These are phyloP conservation scores for Oxyria digyna DNA, from an alignment of 148 eudicot species.

Conservation along the genomic window DNA sequence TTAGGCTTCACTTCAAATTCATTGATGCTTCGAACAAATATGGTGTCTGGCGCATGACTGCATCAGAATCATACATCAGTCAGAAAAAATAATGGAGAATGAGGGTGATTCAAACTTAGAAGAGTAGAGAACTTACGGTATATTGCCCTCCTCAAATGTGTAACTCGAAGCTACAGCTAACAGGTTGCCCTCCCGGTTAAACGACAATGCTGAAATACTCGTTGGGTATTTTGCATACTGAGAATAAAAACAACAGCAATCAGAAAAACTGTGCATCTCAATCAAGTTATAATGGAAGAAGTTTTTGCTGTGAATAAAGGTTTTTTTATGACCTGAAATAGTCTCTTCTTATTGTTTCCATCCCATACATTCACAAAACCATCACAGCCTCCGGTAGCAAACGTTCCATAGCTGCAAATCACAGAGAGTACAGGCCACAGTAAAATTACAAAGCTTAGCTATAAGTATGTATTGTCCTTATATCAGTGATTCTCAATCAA, in stretches of 20 bases:
- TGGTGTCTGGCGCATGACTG: slow-evolving; percentile 92
- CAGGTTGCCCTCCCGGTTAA: slow-evolving; percentile 71
- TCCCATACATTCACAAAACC: slow-evolving; percentile 95
- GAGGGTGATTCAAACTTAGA: background rate
- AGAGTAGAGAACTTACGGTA: slow-evolving; percentile 42
- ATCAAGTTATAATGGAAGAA: background rate
- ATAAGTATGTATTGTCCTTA: too few species aligned
- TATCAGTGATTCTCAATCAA: background rate
- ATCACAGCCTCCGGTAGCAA: slow-evolving; percentile 97
- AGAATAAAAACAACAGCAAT: background rate
- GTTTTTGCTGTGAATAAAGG: background rate
- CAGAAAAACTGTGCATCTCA: background rate
- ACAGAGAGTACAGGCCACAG: background rate
- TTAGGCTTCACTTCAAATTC: slow-evolving; percentile 97
- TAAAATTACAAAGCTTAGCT: background rate
- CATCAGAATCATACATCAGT: slow-evolving; percentile 14
- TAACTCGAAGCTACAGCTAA: slow-evolving; percentile 87
- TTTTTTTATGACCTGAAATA: slow-evolving; percentile 46
- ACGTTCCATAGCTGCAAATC: slow-evolving; percentile 79
- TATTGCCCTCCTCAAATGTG: slow-evolving; percentile 81
- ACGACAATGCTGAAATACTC: slow-evolving; percentile 83
- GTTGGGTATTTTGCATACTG: slow-evolving; percentile 82
- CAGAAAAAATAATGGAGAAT: background rate
- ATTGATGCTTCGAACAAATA: slow-evolving; percentile 70
- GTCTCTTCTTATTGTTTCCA: slow-evolving; percentile 90